These are phyloP conservation scores for Anethum foeniculum DNA, from an alignment of 140 eudicot species.

Conservation along the genomic window DNA sequence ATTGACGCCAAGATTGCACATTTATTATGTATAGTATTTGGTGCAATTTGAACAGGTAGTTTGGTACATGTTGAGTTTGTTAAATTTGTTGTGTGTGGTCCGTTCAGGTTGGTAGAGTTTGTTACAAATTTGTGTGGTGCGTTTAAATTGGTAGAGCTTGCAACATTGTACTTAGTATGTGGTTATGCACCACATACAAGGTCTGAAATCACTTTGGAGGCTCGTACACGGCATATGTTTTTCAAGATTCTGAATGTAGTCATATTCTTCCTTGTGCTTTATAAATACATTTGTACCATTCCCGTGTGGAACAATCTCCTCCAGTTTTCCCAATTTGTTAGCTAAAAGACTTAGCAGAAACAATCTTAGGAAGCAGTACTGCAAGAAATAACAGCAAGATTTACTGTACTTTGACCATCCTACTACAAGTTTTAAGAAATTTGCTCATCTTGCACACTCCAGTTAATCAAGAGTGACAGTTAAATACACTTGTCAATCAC, in stretches of 20 bases:
- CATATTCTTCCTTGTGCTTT: neutral
- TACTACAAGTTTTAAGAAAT: too few relatives aligned
- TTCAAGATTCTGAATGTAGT: neutral
- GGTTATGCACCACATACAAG: neutral
- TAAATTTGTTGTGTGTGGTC: neutral
- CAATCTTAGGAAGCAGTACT: too few relatives aligned
- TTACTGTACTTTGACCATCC: too few relatives aligned
- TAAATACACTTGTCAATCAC: too few relatives aligned
- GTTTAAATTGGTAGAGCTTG: neutral
- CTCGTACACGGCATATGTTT: neutral
- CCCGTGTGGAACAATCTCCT: too few relatives aligned
- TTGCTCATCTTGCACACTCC: too few relatives aligned
- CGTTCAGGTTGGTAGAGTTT: conserved; percentile 3
- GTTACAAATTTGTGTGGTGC: neutral
- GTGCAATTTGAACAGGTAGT: neutral
- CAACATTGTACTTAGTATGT: neutral
- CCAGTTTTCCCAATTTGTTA: too few relatives aligned
- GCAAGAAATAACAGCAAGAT: too few relatives aligned
- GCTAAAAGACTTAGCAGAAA: too few relatives aligned
- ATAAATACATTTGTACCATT: too few relatives aligned
- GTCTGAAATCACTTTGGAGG: neutral
- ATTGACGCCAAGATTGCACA: neutral
- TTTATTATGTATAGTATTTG: neutral
- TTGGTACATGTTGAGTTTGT: neutral
- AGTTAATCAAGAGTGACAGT: too few relatives aligned